Evolutionary conservation across 176 grass and related monocot genomes (phyloP), one percentile per base, ranked within the genome.

Genomic region (Oryza glaberrima): DNA sequence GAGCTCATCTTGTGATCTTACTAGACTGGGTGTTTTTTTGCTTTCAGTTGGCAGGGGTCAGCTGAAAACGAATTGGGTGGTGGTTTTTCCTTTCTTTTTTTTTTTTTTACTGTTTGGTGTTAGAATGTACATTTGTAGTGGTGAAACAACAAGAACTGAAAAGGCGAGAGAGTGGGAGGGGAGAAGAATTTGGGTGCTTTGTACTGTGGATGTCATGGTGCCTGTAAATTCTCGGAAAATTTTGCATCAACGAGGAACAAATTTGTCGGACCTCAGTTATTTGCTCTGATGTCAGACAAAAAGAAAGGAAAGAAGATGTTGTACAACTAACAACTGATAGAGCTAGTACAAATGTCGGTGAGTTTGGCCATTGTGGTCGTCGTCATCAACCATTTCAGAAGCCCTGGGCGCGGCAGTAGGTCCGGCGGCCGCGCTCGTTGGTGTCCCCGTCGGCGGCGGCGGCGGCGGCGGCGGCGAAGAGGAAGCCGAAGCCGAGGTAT

Each of bases 181-280:
- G 54, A 58, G 6, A n/a, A 48, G 60, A 36, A 60, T 69, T 20
- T 51, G 70, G 75, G 25, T 87, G 84, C 84, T 80, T 54, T 90
- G 32, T 74, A 70, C 75, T 56, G 80, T 38, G 70, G 65, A 41
- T 69, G 71, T 80, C 48, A 22, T 76, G n/a, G 80, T 84, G 60
- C 76, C 70, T 91, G 89, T 91, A 91, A 87, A 91, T 91, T 84
- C 64, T 87, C 19, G 41, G 48, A 87, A 85, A 91, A 87, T 91
- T 91, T 91, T 91, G 89, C 30, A 30, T 84, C 75, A 45, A 48
- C 56, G 74, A 67, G 74, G 15, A 35, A 76, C 69, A 80, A 70
- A 30, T 82, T 36, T 75, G 36, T 38, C 6, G 36, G 6, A 38
- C 36, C 5, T 38, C 36, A 38, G 36, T 38, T 6, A 38, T 38